Base-by-base conservation (phyloP, 192 early-diverging fungal species). In the Chytriomyces hyalinus region DNA sequence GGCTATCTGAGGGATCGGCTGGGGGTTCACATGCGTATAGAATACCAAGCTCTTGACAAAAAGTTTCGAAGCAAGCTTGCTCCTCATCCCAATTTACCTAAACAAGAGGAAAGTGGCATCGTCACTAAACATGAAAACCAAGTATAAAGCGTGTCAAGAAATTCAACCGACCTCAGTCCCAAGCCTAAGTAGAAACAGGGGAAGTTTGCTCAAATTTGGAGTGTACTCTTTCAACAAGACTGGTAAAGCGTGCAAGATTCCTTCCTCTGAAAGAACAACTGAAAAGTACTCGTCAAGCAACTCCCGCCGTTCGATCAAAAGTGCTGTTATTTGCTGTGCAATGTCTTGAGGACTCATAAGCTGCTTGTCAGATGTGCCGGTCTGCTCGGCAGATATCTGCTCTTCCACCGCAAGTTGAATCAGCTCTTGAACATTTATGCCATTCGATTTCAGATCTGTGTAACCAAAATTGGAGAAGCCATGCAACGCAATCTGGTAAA, bases 281-380 rank as follows among this genome's bases (percentile, higher is more conserved):
- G 91, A 89, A 80, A 96, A 99, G 79, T 97, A 98, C 70, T 98
- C 95, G 13, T 86, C 83, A 6, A 99, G 85, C 96, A 99, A 96
- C 43, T 92, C 91, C 4, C 87, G 80, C 50, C 86, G 72, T 5
- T 82, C 73, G 5, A 92, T 74, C 15, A 95, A 61, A 4, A 81
- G 53, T 0, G 20, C 20, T 4, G 36, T 43, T 4, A 72, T 72
- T 28, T 72, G 36, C 15, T 13, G 8, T 17, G 70, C 53, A 60
- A 72, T 53, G 13, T 60, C 59, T 53, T n/a, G 24, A 17, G 26
- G 13, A 10, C 59, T 36, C 36, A 36, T 36, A 36, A 36, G 36
- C 36, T 72, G 70, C 49, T 60, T 24, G 2, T 72, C 70, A 60
- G 13, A 10, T n/a, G 20, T 15, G 13, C 53, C 15, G 53, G 17